phyloP scores from a whole-genome alignment of 257 asterid genomes.

The Nicotiana otophora region DNA sequence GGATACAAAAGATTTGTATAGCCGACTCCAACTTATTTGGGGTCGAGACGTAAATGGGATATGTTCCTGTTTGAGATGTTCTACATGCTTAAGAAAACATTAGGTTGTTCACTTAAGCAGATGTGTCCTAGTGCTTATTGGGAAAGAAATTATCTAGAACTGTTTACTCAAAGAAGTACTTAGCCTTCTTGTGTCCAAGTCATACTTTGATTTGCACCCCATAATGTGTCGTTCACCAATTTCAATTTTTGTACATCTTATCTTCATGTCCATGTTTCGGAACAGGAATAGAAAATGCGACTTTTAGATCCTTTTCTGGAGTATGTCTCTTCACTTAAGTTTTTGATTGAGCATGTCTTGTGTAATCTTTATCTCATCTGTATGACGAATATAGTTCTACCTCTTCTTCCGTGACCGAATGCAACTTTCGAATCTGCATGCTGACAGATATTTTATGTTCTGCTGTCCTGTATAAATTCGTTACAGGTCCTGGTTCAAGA shows the following conservation, averaged over 20 bases:
- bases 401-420: background rate
- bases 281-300: background rate
- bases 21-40: background rate
- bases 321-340: background rate
- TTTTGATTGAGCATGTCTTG: background rate
- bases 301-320: background rate
- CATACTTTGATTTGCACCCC: background rate
- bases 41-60: background rate
- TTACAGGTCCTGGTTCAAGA: conserved; percentile 85
- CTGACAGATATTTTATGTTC: conserved; percentile 14
- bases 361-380: background rate
- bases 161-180: background rate
- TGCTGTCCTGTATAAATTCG: conserved; percentile 6
- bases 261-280: background rate
- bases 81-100: background rate
- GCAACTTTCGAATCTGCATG: background rate
- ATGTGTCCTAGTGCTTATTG: background rate
- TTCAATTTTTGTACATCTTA: background rate
- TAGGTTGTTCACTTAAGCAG: background rate
- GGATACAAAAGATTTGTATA: background rate
- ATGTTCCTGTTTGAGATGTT: conserved; percentile 2
- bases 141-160: background rate
- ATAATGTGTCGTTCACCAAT: background rate
- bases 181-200: background rate
- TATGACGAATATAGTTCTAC: background rate